Evolutionary conservation across 805 yeast genomes (phyloP), one percentile per base, ranked within the genome.

Genomic region (Cyberlindnera galapagoensis): DNA sequence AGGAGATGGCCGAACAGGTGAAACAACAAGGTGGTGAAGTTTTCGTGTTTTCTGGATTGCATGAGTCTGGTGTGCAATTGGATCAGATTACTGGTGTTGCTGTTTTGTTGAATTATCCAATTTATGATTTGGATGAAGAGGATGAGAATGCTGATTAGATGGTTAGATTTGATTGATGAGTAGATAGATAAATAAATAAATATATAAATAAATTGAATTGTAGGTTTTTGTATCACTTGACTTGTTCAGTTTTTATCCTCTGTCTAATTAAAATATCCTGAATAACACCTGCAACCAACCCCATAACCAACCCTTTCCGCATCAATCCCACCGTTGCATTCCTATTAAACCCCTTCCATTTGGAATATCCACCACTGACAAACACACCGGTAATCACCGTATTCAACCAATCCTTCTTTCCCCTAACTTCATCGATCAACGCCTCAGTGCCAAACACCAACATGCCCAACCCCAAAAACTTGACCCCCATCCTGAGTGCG

Each of bases 71-170:
- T 11, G 81, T 79, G 46, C 97, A 90, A 57, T 61, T 90, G 37
- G 84, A 87, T 53, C 85, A 80, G 44, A 67, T 92, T 42, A 84
- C 96, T 0, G 98, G 97, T 34, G 73, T 87, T 18, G 98, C 97
- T 0, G 92, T 85, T 34, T 70, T 90, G 23, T 63, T 88, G 42
- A 78, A 76, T 40, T 92, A 81, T 52, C 94, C 97, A 0, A 60
- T 87, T 5, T 85, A 82, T 0, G 94, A 84, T 36, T 71, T 81
- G 24, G 94, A 81, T 26, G 81, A 74, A 24, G 73, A 62, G 12
- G 68, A 65, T 5, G 73, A 66, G 9, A 74, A 67, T 9, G 61
- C 59, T 4, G 36, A 32, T 6, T n/a, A n/a, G n/a, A n/a, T n/a
- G n/a, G n/a, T n/a, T n/a, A n/a, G n/a, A n/a, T n/a, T n/a, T n/a